Evolutionary conservation across 208 protist genomes (phyloP), one percentile per base, ranked within the genome.

Genomic region (Trypanosoma cruzi): DNA sequence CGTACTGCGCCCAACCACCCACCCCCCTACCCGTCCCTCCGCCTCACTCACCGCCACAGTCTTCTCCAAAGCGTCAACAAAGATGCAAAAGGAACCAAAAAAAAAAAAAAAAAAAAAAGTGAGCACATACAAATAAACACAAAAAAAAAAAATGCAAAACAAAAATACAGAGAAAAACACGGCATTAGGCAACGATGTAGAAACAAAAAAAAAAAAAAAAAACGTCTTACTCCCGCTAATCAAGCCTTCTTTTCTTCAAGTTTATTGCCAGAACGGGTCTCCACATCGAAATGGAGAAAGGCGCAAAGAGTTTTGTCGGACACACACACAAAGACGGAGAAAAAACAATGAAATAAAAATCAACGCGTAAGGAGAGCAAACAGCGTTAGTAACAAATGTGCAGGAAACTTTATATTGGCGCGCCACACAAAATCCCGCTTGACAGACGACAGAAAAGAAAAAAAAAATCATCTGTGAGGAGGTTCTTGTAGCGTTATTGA

Each of bases 91-190:
- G 16, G 14, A 63, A 34, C 10, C 58, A 63, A 50, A 50, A 11
- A 52, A 50, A 32, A 7, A 34, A 42, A 59, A n/a, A 59, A 59
- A 37, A 37, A 59, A 59, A 40, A 49, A 49, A 26, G n/a, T n/a
- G n/a, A n/a, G n/a, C n/a, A n/a, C n/a, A n/a, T n/a, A n/a, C n/a
- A n/a, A n/a, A n/a, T n/a, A n/a, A n/a, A n/a, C n/a, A n/a, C n/a
- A 62, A n/a, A n/a, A n/a, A n/a, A n/a, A n/a, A n/a, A 4, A 18
- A 13, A 29, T 8, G n/a, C 29, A 26, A 49, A 31, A 34, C 22
- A 50, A 22, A 24, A 14, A 31, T 5, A 24, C 14, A 24, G 14
- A 1, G n/a, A n/a, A n/a, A n/a, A 4, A 40, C 36, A 10, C 36
- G 10, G 10, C 36, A 40, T 13, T 40, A 40, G 36, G 36, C 10